These are phyloP conservation scores for Chlamydomonas asymmetrica DNA, from an alignment of 139 green algal genomes.

Conservation along the genomic window DNA sequence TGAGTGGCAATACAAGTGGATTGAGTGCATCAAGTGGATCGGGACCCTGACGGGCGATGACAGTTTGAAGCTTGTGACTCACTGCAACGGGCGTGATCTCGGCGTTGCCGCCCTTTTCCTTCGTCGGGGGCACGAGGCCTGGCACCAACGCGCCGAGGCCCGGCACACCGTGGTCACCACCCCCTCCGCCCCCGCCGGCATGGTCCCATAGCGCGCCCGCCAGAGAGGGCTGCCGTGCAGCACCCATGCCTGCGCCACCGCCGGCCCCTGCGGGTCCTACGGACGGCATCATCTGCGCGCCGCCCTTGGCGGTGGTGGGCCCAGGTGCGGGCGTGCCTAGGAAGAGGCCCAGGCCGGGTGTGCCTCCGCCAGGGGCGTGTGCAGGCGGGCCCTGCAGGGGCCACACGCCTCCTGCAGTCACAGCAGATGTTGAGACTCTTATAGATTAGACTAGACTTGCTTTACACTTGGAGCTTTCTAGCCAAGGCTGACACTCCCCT, in stretches of 20 bases:
- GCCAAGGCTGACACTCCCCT: too few relatives aligned
- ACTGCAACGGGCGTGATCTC: constrained; percentile 78
- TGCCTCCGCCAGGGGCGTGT: neutral
- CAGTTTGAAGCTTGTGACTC: neutral
- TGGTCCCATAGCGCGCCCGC: neutral
- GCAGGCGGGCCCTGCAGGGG: too few relatives aligned
- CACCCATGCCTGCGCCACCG: neutral
- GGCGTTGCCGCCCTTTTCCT: constrained; percentile 47
- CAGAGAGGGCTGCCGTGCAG: too few relatives aligned
- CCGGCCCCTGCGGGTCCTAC: neutral
- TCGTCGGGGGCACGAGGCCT: constrained; percentile 5
- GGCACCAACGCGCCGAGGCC: neutral
- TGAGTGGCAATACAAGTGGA: neutral
- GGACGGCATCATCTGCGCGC: constrained; percentile 12
- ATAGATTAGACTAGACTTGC: too few relatives aligned
- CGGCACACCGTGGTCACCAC: constrained; percentile 3
- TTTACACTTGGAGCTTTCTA: too few relatives aligned
- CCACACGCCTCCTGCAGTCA: too few relatives aligned
- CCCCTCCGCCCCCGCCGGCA: neutral
- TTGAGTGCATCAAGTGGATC: constrained; percentile 4
- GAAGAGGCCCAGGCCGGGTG: neutral
- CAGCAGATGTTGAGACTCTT: too few relatives aligned
- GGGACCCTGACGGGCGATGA: neutral
- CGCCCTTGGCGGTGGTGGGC: constrained; percentile 1
- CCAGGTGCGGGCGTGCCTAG: neutral